phyloP scores from a whole-genome alignment of 163 green algal species.

The Volvox carteri region DNA sequence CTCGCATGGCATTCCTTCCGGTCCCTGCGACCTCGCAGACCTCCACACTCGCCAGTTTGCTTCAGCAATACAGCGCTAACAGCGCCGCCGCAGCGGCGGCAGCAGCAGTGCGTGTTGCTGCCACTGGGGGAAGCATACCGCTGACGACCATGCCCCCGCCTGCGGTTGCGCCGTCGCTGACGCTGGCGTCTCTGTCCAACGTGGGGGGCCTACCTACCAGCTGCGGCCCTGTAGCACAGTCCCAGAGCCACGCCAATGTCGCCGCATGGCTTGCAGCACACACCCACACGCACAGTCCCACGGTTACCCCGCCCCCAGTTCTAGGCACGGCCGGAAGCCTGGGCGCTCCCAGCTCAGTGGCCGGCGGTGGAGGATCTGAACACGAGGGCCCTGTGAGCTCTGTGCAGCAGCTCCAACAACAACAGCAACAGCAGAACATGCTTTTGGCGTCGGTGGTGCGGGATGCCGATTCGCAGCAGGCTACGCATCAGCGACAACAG shows the following conservation, averaged over 20 bases:
- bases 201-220: not conserved
- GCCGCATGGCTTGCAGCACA: constrained; percentile 44
- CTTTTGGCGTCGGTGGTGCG: not conserved
- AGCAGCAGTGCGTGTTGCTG: not conserved
- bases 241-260: constrained; percentile 46
- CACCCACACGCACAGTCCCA: not conserved
- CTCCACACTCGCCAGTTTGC: constrained; percentile 18
- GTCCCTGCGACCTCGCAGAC: not conserved
- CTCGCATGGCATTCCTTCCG: not conserved
- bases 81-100: constrained; percentile 10
- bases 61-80: constrained; percentile 26
- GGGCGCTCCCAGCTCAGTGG: not conserved
- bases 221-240: constrained; percentile 36
- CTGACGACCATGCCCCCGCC: not conserved
- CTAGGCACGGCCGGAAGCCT: not conserved
- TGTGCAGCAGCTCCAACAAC: too few species aligned
- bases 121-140: not conserved
- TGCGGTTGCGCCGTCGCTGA: not conserved
- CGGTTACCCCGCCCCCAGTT: not conserved
- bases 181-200: constrained; percentile 28
- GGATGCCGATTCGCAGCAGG: not conserved
- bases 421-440: constrained; percentile 27
- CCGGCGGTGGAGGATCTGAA: not conserved
- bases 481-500: not conserved
- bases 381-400: not conserved